Base-by-base conservation (phyloP, 192 early-diverging fungal species). In the Dissophora ornata region DNA sequence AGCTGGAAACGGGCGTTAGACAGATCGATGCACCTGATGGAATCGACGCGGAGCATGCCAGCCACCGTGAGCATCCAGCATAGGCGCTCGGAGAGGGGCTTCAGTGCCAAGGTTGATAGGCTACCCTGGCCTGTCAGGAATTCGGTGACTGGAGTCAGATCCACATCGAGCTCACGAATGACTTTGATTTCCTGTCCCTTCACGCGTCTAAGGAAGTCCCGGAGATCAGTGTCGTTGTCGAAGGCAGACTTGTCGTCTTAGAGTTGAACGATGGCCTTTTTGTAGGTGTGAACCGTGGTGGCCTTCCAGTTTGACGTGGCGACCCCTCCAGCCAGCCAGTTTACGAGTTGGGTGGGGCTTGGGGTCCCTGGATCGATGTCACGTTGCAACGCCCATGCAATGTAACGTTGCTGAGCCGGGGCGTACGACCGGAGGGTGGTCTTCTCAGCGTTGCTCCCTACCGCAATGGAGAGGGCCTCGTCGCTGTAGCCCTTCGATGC, bases 311-410 rank as follows among this genome's bases (percentile, higher is more conserved):
- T 50, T 2, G 16, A 5, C 34, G 16, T 13, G 2, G 32, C 38
- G 3, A 52, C 3, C 0, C 61, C 61, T 16, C 3, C 34, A 15
- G 22, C 49, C 42, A 63, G 49, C 18, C 32, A 63, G 36, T 63
- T 63, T 6, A 51, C 21, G 4, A 63, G 25, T 5, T 52, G n/a
- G 19, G 32, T 22, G n/a, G 49, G 22, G 15, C 36, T 54, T 3
- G 62, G 50, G 4, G 29, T 30, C 8, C 41, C 36, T 21, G 62
- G 62, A 28, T 64, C 36, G 15, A 42, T 33, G 18, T 45, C 62
- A 1, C 40, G 24, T 3, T 15, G 16, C 12, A 50, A 26, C 16
- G 47, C 47, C 62, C 62, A 64, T 4, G 18, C 46, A 25, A 50
- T 50, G 48, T 50, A 50, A 13, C 25, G 48, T 2, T 25, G 48